These are phyloP conservation scores for Ceratocystis huliohia DNA, from an alignment of 2,329 filamentous ascomycete genomes.

Conservation along the genomic window DNA sequence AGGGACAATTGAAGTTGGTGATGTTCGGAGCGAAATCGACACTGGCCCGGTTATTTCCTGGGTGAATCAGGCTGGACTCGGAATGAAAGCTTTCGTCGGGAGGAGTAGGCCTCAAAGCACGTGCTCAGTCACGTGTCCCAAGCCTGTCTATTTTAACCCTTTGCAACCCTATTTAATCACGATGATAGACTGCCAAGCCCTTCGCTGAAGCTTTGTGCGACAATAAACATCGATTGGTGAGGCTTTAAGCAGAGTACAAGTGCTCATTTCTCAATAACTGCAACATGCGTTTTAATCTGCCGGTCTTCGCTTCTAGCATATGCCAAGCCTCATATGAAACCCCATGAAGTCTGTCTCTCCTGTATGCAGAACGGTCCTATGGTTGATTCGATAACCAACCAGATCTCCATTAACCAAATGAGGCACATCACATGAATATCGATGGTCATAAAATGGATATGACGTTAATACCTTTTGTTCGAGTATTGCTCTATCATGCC, in stretches of 20 bases:
- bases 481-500: neutral
- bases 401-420: neutral
- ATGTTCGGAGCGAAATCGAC: conserved; percentile 21
- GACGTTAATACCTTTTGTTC: neutral
- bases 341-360: neutral
- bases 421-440: neutral
- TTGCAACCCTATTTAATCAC: neutral
- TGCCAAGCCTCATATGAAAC: neutral
- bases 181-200: neutral
- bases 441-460: neutral
- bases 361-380: neutral
- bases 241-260: no score
- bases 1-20: conserved; percentile 18
- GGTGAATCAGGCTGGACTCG: conserved; percentile 18
- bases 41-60: conserved; percentile 19
- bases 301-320: neutral
- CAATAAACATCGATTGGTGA: neutral
- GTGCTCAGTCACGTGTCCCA: neutral
- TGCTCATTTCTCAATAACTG: neutral
- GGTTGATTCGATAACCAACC: neutral
- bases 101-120: neutral
- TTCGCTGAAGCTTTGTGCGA: neutral
- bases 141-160: neutral
- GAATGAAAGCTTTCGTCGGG: conserved; percentile 9
- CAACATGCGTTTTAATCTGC: neutral